Percentiles rank a stretch among this genome's conserved stretches.
Evolutionary conservation across 1,284 basidiomycete species (phyloP).

Genomic region (Ganoderma leucocontextum): DNA sequence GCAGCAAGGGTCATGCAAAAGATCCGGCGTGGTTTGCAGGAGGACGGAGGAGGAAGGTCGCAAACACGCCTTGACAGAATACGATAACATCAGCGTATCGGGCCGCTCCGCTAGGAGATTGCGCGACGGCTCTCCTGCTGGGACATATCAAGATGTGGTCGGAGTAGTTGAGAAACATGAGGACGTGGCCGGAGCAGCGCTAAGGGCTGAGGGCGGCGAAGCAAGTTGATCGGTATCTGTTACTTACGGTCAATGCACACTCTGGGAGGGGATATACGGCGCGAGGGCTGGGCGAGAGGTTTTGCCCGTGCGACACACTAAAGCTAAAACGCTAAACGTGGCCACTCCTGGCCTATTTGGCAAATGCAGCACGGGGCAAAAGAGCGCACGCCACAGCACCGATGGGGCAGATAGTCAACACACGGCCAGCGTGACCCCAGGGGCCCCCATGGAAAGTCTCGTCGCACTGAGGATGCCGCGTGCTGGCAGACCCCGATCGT

Average conservation of each 20-base stretch:
- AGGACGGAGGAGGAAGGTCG: conserved; percentile 27
- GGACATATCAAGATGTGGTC: conserved; percentile 45
- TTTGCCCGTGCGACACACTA: conserved; percentile 39
- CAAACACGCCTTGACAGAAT: conserved; percentile 22
- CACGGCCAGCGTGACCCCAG: conserved; percentile 11
- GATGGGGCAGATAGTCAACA: conserved; percentile 31
- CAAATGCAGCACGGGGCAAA: conserved; percentile 22
- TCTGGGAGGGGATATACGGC: conserved; percentile 15
- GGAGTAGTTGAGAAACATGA: conserved; percentile 39
- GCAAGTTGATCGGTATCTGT: conserved; percentile 41
- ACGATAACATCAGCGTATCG: conserved; percentile 46
- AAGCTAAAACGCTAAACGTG: conserved; percentile 47
- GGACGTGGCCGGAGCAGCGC: conserved; percentile 30
- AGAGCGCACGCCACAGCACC: conserved; percentile 24
- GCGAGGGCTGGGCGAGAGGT: conserved; percentile 21
- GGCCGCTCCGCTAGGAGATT: conserved; percentile 35
- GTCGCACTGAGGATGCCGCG: conserved; percentile 9
- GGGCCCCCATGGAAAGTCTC: conserved; percentile 21
- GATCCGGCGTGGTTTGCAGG: conserved; percentile 35
- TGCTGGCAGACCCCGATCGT: conserved; percentile 24
- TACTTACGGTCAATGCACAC: conserved; percentile 32
- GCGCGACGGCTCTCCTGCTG: conserved; percentile 35
- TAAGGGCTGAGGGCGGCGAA: conserved; percentile 26
- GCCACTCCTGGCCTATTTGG: conserved; percentile 6
- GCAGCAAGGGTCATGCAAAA: conserved; percentile 28